Conservation (phyloP, 106 monocot genomes). For the Posidonia australis region DNA sequence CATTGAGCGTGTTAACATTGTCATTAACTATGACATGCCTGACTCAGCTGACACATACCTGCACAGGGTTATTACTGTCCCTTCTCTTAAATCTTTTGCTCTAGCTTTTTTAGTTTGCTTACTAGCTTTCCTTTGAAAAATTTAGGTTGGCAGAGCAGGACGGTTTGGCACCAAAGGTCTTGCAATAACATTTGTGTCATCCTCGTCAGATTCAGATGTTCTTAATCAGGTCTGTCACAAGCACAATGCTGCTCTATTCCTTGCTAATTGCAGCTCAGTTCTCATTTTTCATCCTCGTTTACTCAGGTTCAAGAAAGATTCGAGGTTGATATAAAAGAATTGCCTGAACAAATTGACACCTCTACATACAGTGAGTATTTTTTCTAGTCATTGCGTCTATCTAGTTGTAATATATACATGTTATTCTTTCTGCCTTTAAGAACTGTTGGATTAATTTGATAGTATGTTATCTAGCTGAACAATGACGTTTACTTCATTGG, state of each 20-base stretch:
- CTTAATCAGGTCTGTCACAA: conserved; percentile 59
- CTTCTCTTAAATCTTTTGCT: background rate
- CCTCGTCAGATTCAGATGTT: conserved; percentile 84
- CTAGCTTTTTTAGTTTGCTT: background rate
- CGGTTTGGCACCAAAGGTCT: conserved; percentile 97
- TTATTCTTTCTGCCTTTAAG: too few species aligned
- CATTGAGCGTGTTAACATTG: conserved; percentile 99
- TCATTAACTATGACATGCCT: conserved; percentile 99
- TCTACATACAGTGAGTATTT: conserved; percentile 93
- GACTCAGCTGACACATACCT: conserved; percentile 97
- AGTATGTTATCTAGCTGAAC: too few species aligned
- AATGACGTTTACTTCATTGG: too few species aligned
- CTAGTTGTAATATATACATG: background rate
- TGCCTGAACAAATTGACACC: conserved; percentile 95
- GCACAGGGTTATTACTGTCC: conserved; percentile 56
- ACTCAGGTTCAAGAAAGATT: conserved; percentile 91
- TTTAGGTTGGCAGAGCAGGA: conserved; percentile 83
- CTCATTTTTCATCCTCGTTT: background rate
- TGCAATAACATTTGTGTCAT: conserved; percentile 96
- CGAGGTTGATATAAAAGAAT: conserved; percentile 97
- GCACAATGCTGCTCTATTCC: background rate
- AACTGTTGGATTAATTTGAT: too few species aligned
- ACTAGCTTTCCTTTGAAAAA: background rate
- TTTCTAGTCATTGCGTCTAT: background rate
- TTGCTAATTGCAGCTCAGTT: background rate